Base-by-base conservation (phyloP, 441 rosid species). In the Erodium chrysanthum region DNA sequence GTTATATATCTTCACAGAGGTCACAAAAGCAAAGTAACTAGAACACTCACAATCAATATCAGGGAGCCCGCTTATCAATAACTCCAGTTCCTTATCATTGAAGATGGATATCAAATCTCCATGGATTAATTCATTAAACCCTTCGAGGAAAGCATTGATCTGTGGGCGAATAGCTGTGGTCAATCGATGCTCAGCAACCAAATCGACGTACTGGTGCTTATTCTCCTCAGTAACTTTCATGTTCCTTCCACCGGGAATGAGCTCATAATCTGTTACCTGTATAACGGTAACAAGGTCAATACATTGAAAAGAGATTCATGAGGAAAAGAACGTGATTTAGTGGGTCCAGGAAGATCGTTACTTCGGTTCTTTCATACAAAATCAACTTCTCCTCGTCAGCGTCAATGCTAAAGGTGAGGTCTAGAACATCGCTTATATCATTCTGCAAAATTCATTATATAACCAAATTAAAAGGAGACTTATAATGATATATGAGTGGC, bases 81-180 rank as follows among this genome's bases (percentile, higher is more conserved):
- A 89, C 85, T 95, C 99, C 12, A 95, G 92, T 87, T 95, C 99
- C 81, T 92, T 95, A 71, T 95, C 99, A 65, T 95, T 88, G 66
- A 95, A 95, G 66, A 92, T 87, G 68, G 97, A 90, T 70, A 95
- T 90, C 18, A 95, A 89, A 42, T 90, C 92, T 64, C 85, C 77
- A 2, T 88, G 86, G 25, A 92, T 84, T 83, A 95, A 77, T 72
- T 95, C 99, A 68, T 68, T 77, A 76, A 92, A 95, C 65, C 99
- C 99, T 54, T 88, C 95, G 0, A 95, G 83, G 86, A 95, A 95
- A 48, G 96, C 83, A 67, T 70, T 92, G 75, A 92, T 95, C 72
- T 95, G 99, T 74, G 99, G 97, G 46, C 93, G 94, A 71, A 95
- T 95, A 67, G 98, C 99, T 76, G 87, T 95, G 50, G 99, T 95